Conservation (phyloP, 208 protist species). For the Leishmania aethiopica region DNA sequence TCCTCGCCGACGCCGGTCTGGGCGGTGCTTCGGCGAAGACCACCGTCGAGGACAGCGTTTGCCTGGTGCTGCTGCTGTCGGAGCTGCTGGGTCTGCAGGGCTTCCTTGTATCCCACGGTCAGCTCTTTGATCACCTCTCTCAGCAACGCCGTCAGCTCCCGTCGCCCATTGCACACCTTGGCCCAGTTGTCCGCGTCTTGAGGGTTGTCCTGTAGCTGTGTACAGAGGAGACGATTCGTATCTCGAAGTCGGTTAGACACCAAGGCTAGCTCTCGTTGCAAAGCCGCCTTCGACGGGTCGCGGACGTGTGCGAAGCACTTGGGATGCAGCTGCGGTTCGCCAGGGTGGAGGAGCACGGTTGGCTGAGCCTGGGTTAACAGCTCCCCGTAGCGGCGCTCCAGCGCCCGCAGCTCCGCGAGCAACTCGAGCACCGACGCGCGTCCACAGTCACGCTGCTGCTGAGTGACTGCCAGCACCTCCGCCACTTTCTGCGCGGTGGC, state of each 20-base stretch:
- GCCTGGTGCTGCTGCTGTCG: constrained; percentile 18
- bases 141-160: constrained; percentile 81
- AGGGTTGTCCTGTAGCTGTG: constrained; percentile 90
- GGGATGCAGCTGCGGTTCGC: constrained; percentile 60
- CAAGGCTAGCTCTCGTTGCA: constrained; percentile 67
- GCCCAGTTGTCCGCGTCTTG: constrained; percentile 93
- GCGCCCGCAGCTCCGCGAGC: constrained; percentile 68
- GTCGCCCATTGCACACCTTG: constrained; percentile 85
- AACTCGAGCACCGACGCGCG: constrained; percentile 80
- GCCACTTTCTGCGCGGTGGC: constrained; percentile 20
- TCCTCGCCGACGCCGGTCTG: background rate
- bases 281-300: constrained; percentile 38
- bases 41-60: background rate
- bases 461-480: constrained; percentile 33
- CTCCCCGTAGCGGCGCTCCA: constrained; percentile 87
- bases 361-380: constrained; percentile 61
- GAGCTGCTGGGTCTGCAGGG: constrained; percentile 27
- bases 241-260: constrained; percentile 76
- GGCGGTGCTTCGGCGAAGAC: background rate
- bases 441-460: constrained; percentile 41
- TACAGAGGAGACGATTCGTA: constrained; percentile 80
- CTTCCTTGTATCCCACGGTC: constrained; percentile 67
- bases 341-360: constrained; percentile 46
- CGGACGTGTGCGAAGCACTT: constrained; percentile 27
- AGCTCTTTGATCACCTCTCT: constrained; percentile 69